phyloP scores from a whole-genome alignment of 805 yeast species.

The Teunomyces lycoperdinae region DNA sequence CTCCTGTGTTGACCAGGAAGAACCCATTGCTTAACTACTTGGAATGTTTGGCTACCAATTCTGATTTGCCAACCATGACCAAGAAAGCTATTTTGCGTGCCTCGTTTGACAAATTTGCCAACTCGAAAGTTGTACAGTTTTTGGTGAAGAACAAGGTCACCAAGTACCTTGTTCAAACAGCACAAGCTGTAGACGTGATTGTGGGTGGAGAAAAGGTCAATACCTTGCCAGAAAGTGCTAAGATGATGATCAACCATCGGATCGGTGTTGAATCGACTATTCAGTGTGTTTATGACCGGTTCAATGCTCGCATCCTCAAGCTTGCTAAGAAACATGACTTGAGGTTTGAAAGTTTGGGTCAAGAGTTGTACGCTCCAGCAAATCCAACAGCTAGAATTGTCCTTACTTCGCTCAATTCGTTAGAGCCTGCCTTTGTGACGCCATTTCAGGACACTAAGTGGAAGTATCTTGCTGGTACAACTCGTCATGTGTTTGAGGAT shows the following conservation, averaged over 20 bases:
- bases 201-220: slow-evolving; percentile 40
- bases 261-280: slow-evolving; percentile 29
- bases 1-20: slow-evolving; percentile 41
- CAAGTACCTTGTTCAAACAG: slow-evolving; percentile 29
- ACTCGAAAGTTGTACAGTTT: slow-evolving; percentile 20
- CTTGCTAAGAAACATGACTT: slow-evolving; percentile 27
- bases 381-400: slow-evolving; percentile 13
- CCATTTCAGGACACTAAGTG: slow-evolving; percentile 27
- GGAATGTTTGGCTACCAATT: slow-evolving; percentile 59
- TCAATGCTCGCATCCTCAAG: slow-evolving; percentile 18
- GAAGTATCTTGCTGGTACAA: slow-evolving; percentile 54
- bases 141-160: slow-evolving; percentile 17
- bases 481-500: slow-evolving; percentile 62
- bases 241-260: slow-evolving; percentile 33
- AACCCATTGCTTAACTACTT: slow-evolving; percentile 61
- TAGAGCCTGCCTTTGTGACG: slow-evolving; percentile 46
- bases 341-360: slow-evolving; percentile 21
- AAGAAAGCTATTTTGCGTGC: slow-evolving; percentile 35
- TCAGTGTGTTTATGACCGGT: slow-evolving; percentile 19
- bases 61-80: slow-evolving; percentile 20
- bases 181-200: slow-evolving; percentile 34
- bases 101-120: slow-evolving; percentile 34
- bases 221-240: slow-evolving; percentile 36
- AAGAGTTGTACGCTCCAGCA: slow-evolving; percentile 11
- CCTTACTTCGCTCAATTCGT: slow-evolving; percentile 15